Evolutionary conservation across 2,329 filamentous ascomycete species (phyloP), one percentile per base, ranked within the genome.

Genomic region (Ophiostoma novo-ulmi): DNA sequence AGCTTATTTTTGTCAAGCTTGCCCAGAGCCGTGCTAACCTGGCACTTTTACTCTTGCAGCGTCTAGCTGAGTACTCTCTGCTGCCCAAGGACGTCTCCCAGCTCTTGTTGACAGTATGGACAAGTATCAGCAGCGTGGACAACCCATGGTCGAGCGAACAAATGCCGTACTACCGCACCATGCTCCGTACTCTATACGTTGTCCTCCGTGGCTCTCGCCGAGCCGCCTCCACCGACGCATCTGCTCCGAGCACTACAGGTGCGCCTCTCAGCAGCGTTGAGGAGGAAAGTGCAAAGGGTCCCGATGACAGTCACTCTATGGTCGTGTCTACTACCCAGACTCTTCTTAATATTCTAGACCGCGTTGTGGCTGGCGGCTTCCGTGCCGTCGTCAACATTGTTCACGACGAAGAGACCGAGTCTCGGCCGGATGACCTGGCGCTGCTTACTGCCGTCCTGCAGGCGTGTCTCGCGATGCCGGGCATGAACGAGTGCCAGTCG

Each of bases 361-460:
- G 88, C 38, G 87, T 95, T 13, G 90, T 98, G 38, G 91, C 89
- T 0, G 88, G 88, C 75, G 94, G 93, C 1, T 94, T 99, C 82
- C 89, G 91, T 58, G 88, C 90, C 31, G 84, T 97, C 31, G 93
- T 93, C 44, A 88, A 88, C 17, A 87, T 93, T 69, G 87, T 98
- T 17, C 95, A 99, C 77, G 90, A 95, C 44, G 84, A 89, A 39
- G 85, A 90, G 3, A 78, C 82, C 0, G 84, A 86, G 22, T 87
- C 89, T 69, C 85, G 85, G 1, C 91, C 93, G 0, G 90, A 91
- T 71, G 95, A 99, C 77, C 88, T 99, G 74, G 90, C 90, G 3
- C 88, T 98, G 61, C 81, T 99, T 64, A 97, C 93, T 13, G 94
- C 92, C 3, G 90, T 98, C 64, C 82, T 98, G 52, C 94, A 97